Evolutionary conservation across 1,139 yeast genomes (phyloP).

Genomic region (Zygotorulaspora mrakii): DNA sequence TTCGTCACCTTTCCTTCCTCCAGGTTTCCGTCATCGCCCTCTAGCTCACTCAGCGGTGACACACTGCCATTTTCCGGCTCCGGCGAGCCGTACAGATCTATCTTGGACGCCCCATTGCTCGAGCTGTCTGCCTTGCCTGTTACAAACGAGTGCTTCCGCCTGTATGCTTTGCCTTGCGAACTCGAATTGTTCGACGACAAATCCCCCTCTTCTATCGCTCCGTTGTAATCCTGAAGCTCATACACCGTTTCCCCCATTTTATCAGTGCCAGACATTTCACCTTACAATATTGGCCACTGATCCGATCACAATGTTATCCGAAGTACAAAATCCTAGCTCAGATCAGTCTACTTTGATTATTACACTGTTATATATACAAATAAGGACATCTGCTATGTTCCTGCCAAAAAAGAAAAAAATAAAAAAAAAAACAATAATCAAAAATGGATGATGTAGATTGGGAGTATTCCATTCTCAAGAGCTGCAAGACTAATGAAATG

Average conservation of each 20-base stretch:
- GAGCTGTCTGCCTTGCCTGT: conserved; percentile 5
- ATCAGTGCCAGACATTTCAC: neutral
- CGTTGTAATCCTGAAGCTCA: neutral
- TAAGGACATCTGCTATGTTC: no score
- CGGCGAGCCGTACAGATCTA: neutral
- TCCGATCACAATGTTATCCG: neutral
- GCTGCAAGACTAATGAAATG: no score
- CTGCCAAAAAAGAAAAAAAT: no score
- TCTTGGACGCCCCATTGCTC: conserved; percentile 4
- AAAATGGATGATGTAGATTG: no score
- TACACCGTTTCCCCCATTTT: neutral
- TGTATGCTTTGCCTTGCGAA: neutral
- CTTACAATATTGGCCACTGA: neutral
- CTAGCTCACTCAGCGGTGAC: conserved; percentile 14
- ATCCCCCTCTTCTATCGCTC: neutral
- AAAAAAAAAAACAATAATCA: no score
- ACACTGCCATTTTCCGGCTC: neutral
- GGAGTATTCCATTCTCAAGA: no score
- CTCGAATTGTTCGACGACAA: conserved; percentile 1
- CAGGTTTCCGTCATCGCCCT: conserved; percentile 9
- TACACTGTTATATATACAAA: no score
- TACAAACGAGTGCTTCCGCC: neutral
- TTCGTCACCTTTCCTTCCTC: conserved; percentile 33
- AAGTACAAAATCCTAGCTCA: no score
- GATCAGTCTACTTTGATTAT: no score